Evolutionary conservation across 768 basidiomycete genomes (phyloP), one percentile per base, ranked within the genome.

Genomic region (Xerocomus potaroensis): DNA sequence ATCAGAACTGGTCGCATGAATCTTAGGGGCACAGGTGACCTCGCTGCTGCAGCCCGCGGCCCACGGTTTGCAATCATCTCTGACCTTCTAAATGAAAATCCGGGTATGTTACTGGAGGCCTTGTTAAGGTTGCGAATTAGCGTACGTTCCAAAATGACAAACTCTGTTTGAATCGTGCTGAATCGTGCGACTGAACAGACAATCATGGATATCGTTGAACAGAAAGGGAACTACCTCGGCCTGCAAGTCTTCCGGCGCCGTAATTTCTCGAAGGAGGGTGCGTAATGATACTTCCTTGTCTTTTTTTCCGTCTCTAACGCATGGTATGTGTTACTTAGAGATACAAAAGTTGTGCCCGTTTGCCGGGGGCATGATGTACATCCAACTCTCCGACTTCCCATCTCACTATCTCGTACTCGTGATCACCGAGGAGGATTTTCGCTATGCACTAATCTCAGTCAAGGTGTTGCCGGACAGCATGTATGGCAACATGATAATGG

Each of bases 211-310:
- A 74, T 85, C 14, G 79, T 84, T 9, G 90, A 93, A 62, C 85
- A 88, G 63, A 92, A 91, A 59, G 87, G 85, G n/a, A 79, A 72
- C 51, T 85, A 90, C 57, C 77, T 94, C 9, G 92, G 92, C n/a
- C 66, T 92, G 33, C 81, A 82, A 60, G 81, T 78, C 47, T 86
- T 79, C 65, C 79, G 82, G 14, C 66, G 73, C 21, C 79, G 89
- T 29, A 84, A 88, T 54, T 80, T 93, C 50, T 61, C 72, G 2
- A 71, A 63, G 29, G 79, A 84, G 58, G 88, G 89, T 88, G 38
- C 8, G 58, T 42, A 10, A 21, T 31, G 65, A 55, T 18, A 1
- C 8, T 41, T 35, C 14, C 30, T 38, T 22, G 7, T 36, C 9
- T 14, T n/a, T 23, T 3, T 27, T 32, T 21, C 18, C 8, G n/a